Percentiles rank a stretch among this genome's conserved stretches.
Conservation (phyloP, 176 grass and related monocot genomes). For the Aechmea fasciata region DNA sequence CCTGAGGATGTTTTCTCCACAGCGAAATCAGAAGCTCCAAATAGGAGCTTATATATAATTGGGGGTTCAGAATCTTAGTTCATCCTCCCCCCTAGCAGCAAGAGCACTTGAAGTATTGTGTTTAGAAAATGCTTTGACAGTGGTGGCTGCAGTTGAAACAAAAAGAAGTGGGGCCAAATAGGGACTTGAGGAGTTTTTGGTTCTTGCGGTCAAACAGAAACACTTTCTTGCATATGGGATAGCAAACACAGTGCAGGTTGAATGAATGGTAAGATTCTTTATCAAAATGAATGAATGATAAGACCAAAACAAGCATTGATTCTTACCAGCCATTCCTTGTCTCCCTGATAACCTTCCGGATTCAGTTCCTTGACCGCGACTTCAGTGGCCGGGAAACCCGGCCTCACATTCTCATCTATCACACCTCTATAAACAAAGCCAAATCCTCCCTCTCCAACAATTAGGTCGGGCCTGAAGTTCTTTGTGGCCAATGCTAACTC, state of each 20-base stretch:
- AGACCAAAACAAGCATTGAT: neutral
- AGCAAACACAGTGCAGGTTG: neutral
- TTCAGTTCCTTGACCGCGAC: conserved; percentile 77
- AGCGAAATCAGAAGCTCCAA: too few species aligned
- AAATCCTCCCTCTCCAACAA: conserved; percentile 73
- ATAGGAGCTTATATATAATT: too few species aligned
- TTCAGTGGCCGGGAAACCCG: conserved; percentile 14
- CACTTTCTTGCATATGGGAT: neutral
- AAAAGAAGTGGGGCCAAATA: too few species aligned
- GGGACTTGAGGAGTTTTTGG: too few species aligned
- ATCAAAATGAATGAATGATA: neutral
- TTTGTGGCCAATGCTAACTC: conserved; percentile 46
- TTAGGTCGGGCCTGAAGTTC: conserved; percentile 35
- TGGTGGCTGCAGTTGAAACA: too few species aligned
- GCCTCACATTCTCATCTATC: conserved; percentile 13
- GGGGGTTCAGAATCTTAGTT: too few species aligned
- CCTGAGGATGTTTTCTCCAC: too few species aligned
- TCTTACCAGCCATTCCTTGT: conserved; percentile 78
- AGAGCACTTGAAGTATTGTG: too few species aligned
- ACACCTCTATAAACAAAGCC: conserved; percentile 56
- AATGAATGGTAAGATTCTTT: too few species aligned
- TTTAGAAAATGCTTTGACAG: too few species aligned
- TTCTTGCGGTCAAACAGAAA: too few species aligned
- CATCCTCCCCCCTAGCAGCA: too few species aligned
- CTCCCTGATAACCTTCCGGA: conserved; percentile 53